Evolutionary conservation across 202 grass and related monocot genomes (phyloP), one percentile per base, ranked within the genome.

Genomic region (Digitaria exilis): DNA sequence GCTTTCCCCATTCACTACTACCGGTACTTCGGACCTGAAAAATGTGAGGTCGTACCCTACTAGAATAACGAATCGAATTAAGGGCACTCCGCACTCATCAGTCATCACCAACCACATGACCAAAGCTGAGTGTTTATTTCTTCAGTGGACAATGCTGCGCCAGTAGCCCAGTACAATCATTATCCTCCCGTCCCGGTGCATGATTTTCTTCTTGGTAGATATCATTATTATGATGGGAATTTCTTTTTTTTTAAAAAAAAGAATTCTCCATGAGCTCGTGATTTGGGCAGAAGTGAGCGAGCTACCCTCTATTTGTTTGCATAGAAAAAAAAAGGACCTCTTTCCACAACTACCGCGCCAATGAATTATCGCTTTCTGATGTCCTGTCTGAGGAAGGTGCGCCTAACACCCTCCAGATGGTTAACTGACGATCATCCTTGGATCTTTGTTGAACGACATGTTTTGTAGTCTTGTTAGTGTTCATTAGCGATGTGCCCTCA

Each of bases 321-420:
- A 76, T 26, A 14, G 39, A n/a, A 72, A 30, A 3, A 26, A 39
- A 82, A 43, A 10, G 31, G 57, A 43, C 37, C 43, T 16, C 60
- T 58, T 76, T 72, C 44, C 73, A 66, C 75, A 86, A 85, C 86
- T 55, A 91, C 89, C 86, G 52, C 65, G 86, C 28, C 60, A 42
- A 75, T 65, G 48, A 60, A 34, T 30, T 54, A 19, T 80, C 58
- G 4, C 60, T 87, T 84, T 84, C 73, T 15, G 57, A 58, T 31
- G 86, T 88, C 82, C 59, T 75, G 29, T 73, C 66, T 3, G 73
- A 26, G 73, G 73, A 86, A 83, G 90, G 78, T 91, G 90, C 78
- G 86, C 81, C 81, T 88, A 91, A 76, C 89, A 57, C 41, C 65
- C 24, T 24, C 66, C 42, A 54, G 73, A 79, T 82, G 65, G 68